Evolutionary conservation across 2,329 filamentous ascomycete genomes (phyloP), one percentile per base, ranked within the genome.

Genomic region (Diaporthe batatas): DNA sequence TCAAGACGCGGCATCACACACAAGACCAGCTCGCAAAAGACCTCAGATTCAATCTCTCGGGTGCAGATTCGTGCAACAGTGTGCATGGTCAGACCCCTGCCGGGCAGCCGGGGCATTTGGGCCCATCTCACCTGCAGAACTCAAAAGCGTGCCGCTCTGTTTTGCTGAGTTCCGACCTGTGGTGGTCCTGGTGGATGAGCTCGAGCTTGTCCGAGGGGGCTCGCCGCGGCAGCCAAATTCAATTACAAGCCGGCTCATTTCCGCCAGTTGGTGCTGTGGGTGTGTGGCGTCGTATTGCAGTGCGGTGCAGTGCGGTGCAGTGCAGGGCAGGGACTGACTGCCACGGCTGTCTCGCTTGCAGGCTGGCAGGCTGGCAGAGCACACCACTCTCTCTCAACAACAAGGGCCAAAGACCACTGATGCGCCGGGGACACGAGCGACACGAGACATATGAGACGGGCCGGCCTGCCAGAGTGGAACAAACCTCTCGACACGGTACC

Each of bases 231-330:
- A 36, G 59, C 59, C 62, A 67, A 65, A 67, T 67, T 67, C 62
- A 67, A 67, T 67, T 67, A 29, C 62, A 25, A 67, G 12, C 47
- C 47, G 62, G 62, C 62, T 67, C 62, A 67, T 67, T 67, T 67
- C 62, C 62, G 29, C 62, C 44, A 51, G 42, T 65, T 65, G 39
- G 42, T 49, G 42, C 44, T 32, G 59, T 65, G 59, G 54, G 10
- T 32, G 39, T 29, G 58, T 62, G 58, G 58, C 47, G 62, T 65
- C 14, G 62, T 23, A 65, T 49, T 51, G 62, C 44, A 65, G 62
- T 12, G n/a, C 34, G 1, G 57, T 51, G 47, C 47, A 21, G 14
- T 7, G 36, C 21, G 44, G 44, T 21, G 47, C 47, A 21, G 14
- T 7, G 36, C 21, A 59, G 44, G 21, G 44, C 25, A 64, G 44